Evolutionary conservation across 305 asterid genomes (phyloP).

Genomic region (Ajuga reptans): DNA sequence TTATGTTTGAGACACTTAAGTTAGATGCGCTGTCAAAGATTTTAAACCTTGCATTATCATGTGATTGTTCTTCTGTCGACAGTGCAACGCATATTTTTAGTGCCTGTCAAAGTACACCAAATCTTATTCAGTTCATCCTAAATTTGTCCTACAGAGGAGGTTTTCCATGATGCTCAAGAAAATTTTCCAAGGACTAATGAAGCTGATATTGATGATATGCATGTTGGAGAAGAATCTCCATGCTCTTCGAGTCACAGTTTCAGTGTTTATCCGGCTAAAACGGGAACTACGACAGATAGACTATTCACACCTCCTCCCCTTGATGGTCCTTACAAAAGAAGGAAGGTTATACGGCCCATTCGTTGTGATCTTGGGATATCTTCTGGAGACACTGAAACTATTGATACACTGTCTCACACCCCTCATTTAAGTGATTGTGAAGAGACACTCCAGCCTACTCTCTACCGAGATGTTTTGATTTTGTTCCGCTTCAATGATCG

Average conservation of each 20-base stretch:
- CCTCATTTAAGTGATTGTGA: conserved; percentile 39
- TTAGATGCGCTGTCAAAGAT: neutral
- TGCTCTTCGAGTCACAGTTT: conserved; percentile 39
- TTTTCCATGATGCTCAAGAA: conserved; percentile 66
- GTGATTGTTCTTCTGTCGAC: neutral
- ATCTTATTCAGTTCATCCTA: conserved; percentile 18
- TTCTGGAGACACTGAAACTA: conserved; percentile 30
- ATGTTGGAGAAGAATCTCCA: conserved; percentile 40
- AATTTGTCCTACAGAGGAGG: conserved; percentile 54
- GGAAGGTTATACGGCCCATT: conserved; percentile 52
- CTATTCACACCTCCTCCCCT: conserved; percentile 56
- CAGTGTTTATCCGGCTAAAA: conserved; percentile 34
- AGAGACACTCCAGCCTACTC: conserved; percentile 47
- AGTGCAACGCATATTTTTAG: neutral
- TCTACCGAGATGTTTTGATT: conserved; percentile 69
- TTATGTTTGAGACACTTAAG: neutral
- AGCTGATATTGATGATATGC: conserved; percentile 25
- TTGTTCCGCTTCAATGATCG: conserved; percentile 63
- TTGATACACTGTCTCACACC: conserved; percentile 33
- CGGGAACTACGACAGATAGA: conserved; percentile 22
- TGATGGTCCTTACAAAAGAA: conserved; percentile 56
- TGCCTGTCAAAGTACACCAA: neutral
- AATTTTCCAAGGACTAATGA: conserved; percentile 29
- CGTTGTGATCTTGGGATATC: conserved; percentile 29
- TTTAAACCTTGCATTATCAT: neutral